Percentiles rank a stretch among this genome's conserved stretches.
phyloP scores from a whole-genome alignment of 108 stramenopile genomes.

The Fragilariopsis cylindrus region DNA sequence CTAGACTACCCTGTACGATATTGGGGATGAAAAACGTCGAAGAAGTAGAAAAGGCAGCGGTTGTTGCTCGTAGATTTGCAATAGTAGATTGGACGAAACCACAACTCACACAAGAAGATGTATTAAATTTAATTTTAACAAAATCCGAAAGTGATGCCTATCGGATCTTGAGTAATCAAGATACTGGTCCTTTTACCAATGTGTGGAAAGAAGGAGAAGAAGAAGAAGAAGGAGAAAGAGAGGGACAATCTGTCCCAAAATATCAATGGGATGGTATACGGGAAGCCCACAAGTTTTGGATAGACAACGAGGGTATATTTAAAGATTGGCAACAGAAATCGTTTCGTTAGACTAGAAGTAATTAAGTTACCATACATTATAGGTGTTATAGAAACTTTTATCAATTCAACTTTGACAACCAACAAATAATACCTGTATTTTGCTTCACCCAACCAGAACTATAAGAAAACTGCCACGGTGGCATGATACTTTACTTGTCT shows the following conservation, averaged over 20 bases:
- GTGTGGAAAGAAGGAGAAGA: slow-evolving; percentile 41
- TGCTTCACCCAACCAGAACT: too few relatives aligned
- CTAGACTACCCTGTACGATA: slow-evolving; percentile 71
- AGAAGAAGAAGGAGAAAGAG: not conserved
- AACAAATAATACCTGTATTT: too few relatives aligned
- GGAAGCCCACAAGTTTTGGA: slow-evolving; percentile 60
- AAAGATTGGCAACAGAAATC: slow-evolving; percentile 11
- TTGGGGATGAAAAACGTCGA: slow-evolving; percentile 71
- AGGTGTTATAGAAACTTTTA: too few relatives aligned
- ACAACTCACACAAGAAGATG: slow-evolving; percentile 17
- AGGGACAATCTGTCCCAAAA: slow-evolving; percentile 8
- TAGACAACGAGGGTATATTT: not conserved
- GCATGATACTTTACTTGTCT: too few relatives aligned
- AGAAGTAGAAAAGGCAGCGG: slow-evolving; percentile 58
- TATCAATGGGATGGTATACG: slow-evolving; percentile 74
- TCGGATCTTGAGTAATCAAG: slow-evolving; percentile 38
- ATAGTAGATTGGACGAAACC: slow-evolving; percentile 15
- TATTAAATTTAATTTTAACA: slow-evolving; percentile 47
- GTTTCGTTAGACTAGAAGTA: not conserved
- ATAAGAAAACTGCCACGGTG: too few relatives aligned
- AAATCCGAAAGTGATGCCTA: slow-evolving; percentile 38
- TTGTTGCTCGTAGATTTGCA: slow-evolving; percentile 55
- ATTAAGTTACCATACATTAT: too few relatives aligned
- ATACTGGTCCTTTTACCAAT: slow-evolving; percentile 67
- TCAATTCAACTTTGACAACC: too few relatives aligned